These are phyloP conservation scores for Calycina marina DNA, from an alignment of 2,329 filamentous ascomycete species.

Conservation along the genomic window DNA sequence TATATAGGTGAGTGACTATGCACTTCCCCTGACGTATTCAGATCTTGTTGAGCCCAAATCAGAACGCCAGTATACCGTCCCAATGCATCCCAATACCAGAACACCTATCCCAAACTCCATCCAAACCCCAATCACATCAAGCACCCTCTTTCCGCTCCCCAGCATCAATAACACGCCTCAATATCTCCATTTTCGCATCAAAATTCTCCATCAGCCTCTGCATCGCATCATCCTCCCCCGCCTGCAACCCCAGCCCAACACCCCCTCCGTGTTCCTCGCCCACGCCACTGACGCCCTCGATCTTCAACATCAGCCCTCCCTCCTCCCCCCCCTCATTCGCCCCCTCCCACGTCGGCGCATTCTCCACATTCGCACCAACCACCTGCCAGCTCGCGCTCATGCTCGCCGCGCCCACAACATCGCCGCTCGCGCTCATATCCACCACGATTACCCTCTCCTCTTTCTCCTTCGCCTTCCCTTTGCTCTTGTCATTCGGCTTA, in stretches of 20 bases:
- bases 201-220: slow-evolving; percentile 12
- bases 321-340: slow-evolving; percentile 23
- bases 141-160: slow-evolving; percentile 24
- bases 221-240: slow-evolving; percentile 3
- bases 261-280: slow-evolving; percentile 12
- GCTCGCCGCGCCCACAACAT: slow-evolving; percentile 56
- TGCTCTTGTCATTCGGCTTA: slow-evolving; percentile 1
- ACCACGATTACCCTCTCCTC: slow-evolving; percentile 35
- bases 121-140: not conserved
- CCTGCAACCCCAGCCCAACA: slow-evolving; percentile 1
- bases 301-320: slow-evolving; percentile 38
- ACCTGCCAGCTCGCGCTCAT: slow-evolving; percentile 63
- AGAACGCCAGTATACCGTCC: no score
- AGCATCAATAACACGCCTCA: slow-evolving; percentile 42
- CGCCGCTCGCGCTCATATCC: slow-evolving; percentile 34
- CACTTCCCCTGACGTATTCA: no score
- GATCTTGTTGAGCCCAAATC: not conserved
- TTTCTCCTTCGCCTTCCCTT: slow-evolving; percentile 1
- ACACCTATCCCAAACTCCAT: not conserved
- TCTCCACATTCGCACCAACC: slow-evolving; percentile 34
- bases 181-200: slow-evolving; percentile 35
- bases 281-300: slow-evolving; percentile 37
- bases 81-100: not conserved
- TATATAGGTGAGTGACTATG: no score
- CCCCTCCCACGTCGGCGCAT: slow-evolving; percentile 47